A percentile compares a stretch with the other conserved stretches of the same genome.
Conservation (phyloP, 352 stramenopile species). For the Globisporangium nunn region DNA sequence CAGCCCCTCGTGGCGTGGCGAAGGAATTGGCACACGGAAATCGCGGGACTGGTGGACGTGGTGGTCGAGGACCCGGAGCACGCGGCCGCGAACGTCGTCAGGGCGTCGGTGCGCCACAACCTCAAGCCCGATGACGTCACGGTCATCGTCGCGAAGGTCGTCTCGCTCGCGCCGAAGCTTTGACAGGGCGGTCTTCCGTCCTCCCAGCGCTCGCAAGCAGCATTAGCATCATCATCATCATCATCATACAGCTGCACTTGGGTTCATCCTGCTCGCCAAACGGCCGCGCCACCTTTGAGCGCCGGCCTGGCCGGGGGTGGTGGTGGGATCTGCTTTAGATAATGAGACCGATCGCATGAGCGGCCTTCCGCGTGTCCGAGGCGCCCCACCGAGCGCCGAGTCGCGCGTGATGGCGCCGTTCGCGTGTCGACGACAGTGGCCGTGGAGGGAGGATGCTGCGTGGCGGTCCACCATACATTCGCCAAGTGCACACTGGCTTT, state of each 20-base stretch:
- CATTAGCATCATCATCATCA: not conserved
- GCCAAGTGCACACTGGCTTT: not conserved
- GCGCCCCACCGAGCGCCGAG: no score
- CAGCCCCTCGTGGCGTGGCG: constrained; percentile 60
- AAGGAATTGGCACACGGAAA: constrained; percentile 50
- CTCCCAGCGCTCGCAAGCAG: not conserved
- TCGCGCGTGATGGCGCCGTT: no score
- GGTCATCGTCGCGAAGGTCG: constrained; percentile 68
- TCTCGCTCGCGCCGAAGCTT: constrained; percentile 41
- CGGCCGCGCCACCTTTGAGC: no score
- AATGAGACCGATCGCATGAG: no score
- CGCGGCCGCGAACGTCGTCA: constrained; percentile 53
- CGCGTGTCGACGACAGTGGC: no score
- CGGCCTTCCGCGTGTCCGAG: no score
- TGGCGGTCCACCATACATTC: no score
- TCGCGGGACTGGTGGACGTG: constrained; percentile 53
- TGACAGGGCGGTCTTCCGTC: constrained; percentile 12
- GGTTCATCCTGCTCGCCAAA: no score
- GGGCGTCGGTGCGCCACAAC: constrained; percentile 68
- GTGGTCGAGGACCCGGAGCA: constrained; percentile 38
- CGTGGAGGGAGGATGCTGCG: not conserved
- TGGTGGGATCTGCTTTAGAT: no score
- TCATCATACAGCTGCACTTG: no score
- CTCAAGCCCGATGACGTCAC: constrained; percentile 82
- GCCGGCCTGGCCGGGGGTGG: no score